A percentile compares a stretch with the other conserved stretches of the same genome.
Evolutionary conservation across 164 flowering plant species (phyloP).

Genomic region (Chimonanthus salicifolius): DNA sequence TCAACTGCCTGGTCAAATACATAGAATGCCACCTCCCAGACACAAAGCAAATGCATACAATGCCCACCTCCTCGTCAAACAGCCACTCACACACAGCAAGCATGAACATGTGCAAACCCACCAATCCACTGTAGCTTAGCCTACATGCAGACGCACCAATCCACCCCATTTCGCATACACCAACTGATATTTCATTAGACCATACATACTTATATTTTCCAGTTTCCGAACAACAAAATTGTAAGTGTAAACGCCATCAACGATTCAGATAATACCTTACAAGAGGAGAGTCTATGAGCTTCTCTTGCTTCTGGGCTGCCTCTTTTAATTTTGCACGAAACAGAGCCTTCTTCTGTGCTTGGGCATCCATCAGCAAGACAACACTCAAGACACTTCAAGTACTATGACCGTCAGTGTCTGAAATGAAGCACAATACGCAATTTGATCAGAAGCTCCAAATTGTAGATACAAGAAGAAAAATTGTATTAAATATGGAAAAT

Average conservation of each 20-base stretch:
- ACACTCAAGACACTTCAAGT: not conserved
- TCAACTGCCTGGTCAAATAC: too few species aligned
- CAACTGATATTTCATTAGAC: not conserved
- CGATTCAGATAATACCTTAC: conserved; percentile 20
- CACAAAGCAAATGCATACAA: too few species aligned
- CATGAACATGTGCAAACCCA: too few species aligned
- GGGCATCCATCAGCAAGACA: conserved; percentile 40
- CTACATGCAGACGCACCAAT: not conserved
- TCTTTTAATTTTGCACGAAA: conserved; percentile 64
- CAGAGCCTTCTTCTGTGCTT: conserved; percentile 51
- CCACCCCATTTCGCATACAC: not conserved
- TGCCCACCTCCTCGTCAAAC: too few species aligned
- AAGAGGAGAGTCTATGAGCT: conserved; percentile 35
- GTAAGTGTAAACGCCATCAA: not conserved
- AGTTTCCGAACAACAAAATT: not conserved
- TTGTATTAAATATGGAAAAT: not conserved
- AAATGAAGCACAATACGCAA: not conserved
- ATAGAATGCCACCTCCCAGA: too few species aligned
- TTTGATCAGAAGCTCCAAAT: not conserved
- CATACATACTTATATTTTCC: not conserved
- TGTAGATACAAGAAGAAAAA: too few species aligned
- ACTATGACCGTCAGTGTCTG: not conserved
- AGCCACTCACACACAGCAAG: too few species aligned
- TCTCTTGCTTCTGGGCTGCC: conserved; percentile 29
- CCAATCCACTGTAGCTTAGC: not conserved